Evolutionary conservation across 768 basidiomycete genomes (phyloP).

Genomic region (Mycena metata): DNA sequence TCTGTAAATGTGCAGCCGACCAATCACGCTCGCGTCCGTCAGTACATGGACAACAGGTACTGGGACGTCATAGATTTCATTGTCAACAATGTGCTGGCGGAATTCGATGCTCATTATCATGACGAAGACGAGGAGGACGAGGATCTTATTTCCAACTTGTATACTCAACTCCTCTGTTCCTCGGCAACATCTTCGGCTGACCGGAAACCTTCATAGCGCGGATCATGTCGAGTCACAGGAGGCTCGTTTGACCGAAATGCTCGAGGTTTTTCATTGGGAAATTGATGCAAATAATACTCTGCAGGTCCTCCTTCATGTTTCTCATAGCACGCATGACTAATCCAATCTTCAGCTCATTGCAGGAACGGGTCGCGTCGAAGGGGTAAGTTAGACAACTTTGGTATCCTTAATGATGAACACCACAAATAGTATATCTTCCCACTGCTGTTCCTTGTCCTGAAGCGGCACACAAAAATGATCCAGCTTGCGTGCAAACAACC

Average conservation of each 20-base stretch:
- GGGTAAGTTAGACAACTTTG: conserved; percentile 1
- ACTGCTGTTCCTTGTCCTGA: background rate
- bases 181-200: background rate
- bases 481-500: conserved; percentile 8
- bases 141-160: conserved; percentile 12
- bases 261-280: conserved; percentile 15
- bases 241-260: background rate
- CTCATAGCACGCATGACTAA: background rate
- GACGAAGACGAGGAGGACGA: conserved; percentile 20
- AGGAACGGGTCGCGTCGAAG: conserved; percentile 20
- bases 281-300: conserved; percentile 25
- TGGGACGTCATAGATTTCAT: conserved; percentile 1
- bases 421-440: conserved; percentile 6
- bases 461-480: background rate
- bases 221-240: background rate
- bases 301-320: background rate
- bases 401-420: background rate
- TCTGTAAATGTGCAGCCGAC: conserved; percentile 1
- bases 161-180: background rate
- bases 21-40: conserved; percentile 16
- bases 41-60: background rate
- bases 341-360: background rate
- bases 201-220: background rate
- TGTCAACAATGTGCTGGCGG: background rate
- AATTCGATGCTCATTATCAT: background rate